These are phyloP conservation scores for Takashimella koratensis DNA, from an alignment of 1,284 basidiomycete species.

Conservation along the genomic window DNA sequence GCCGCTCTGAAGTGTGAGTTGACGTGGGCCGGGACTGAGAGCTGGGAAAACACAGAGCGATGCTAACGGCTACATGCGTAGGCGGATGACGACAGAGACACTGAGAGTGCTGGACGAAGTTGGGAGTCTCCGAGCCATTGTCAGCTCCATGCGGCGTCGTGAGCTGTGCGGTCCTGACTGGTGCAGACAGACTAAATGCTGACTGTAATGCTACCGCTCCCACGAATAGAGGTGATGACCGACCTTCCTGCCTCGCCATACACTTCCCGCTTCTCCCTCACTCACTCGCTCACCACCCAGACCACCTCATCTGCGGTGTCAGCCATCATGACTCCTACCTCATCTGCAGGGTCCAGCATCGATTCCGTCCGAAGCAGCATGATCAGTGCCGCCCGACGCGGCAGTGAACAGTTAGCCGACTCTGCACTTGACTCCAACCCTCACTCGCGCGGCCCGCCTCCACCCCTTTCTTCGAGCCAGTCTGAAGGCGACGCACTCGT, in stretches of 20 bases:
- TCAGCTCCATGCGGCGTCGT: slow-evolving; percentile 73
- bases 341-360: neutral
- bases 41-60: too few species aligned
- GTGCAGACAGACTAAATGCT: neutral
- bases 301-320: neutral
- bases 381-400: too few species aligned
- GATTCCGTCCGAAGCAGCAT: too few species aligned
- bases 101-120: slow-evolving; percentile 72
- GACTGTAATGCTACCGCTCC: neutral
- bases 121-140: slow-evolving; percentile 63
- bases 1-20: slow-evolving; percentile 35
- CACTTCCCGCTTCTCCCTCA: slow-evolving; percentile 1
- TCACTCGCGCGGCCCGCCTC: slow-evolving; percentile 1
- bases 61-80: slow-evolving; percentile 8
- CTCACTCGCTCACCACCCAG: neutral
- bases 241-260: slow-evolving; percentile 11
- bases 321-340: neutral
- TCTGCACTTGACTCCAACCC: slow-evolving; percentile 2
- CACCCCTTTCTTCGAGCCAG: too few species aligned
- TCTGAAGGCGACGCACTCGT: too few species aligned
- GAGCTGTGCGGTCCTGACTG: slow-evolving; percentile 9
- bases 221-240: slow-evolving; percentile 5
- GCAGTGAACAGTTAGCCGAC: too few species aligned
- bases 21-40: too few species aligned
- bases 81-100: slow-evolving; percentile 59